Evolutionary conservation across 345 rosid genomes (phyloP), one percentile per base, ranked within the genome.

Genomic region (Bruguiera sexangula): DNA sequence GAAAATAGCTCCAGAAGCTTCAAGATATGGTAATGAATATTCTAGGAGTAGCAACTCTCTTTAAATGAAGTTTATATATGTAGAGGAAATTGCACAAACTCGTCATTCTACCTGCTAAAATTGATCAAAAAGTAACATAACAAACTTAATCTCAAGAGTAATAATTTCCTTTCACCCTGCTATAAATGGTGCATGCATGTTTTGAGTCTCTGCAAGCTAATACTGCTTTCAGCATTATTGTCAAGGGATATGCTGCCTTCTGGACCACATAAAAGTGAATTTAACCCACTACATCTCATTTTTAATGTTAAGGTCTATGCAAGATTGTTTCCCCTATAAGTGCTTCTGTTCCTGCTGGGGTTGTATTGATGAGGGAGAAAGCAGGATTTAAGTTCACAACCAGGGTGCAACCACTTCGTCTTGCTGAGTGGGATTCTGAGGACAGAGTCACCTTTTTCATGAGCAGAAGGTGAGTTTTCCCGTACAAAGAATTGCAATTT

Each of bases 361-460:
- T 82, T 75, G 99, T 96, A 66, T 75, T 96, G 78, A 89, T 81
- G 89, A 90, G 81, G 82, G 98, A 96, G 82, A 86, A 89, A 75
- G 80, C 85, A 69, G 95, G 96, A 65, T 96, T 96, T 77, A 96
- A 89, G 82, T 96, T 96, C 82, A 89, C 99, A 66, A 93, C 99
- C 51, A 89, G 99, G 75, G 95, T 96, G 60, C 99, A 96, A 65
- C 99, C 99, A 21, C 95, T 96, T 74, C 96, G 96, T 69, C 92
- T 96, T 72, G 97, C 99, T 59, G 95, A 88, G 75, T 96, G 99
- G 99, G 88, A 96, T 82, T 72, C 82, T 70, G 89, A 90, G 29
- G 99, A 96, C 73, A 88, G 84, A 81, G 92, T 89, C 74, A 96
- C 96, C 16, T 96, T 96, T 85, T 96, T 88, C 85, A 90, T 90